Conservation (phyloP, 139 green algal genomes). For the Volvox reticuliferus region DNA sequence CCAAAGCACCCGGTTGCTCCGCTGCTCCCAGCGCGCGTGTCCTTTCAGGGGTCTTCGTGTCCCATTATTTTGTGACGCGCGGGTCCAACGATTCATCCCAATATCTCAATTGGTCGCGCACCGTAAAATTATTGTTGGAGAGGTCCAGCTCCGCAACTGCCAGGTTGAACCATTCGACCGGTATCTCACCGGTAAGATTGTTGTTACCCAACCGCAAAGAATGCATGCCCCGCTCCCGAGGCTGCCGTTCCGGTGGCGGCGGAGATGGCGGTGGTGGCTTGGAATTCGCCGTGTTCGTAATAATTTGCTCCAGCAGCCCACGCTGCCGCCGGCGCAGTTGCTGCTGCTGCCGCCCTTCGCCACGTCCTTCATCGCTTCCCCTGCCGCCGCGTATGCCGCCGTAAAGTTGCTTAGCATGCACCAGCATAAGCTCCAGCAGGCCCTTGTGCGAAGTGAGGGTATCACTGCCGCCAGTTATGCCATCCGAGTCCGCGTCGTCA, state of each 20-base stretch:
- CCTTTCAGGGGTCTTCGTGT: too few relatives aligned
- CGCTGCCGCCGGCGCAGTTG: not conserved
- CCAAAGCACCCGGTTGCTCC: too few relatives aligned
- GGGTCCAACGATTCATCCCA: too few relatives aligned
- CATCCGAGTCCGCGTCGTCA: not conserved
- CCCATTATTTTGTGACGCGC: too few relatives aligned
- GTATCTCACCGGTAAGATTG: constrained; percentile 9
- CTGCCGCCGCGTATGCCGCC: not conserved
- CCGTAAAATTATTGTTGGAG: constrained; percentile 20
- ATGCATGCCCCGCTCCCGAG: constrained; percentile 20
- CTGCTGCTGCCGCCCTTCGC: not conserved
- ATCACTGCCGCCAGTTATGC: not conserved
- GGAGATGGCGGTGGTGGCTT: constrained; percentile 23
- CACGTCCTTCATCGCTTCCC: not conserved
- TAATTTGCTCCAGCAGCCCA: constrained; percentile 25
- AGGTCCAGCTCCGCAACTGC: constrained; percentile 37
- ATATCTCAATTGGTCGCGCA: not conserved
- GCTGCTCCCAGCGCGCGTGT: too few relatives aligned
- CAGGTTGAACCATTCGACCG: not conserved
- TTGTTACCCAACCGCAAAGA: constrained; percentile 33
- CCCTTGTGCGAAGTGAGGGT: not conserved
- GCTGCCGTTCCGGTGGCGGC: not conserved
- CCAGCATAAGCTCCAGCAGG: not conserved
- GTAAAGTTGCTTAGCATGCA: not conserved
- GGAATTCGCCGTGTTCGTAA: not conserved